Evolutionary conservation across 2,329 filamentous ascomycete genomes (phyloP), one percentile per base, ranked within the genome.

Genomic region (Ilyonectria mors-panacis): DNA sequence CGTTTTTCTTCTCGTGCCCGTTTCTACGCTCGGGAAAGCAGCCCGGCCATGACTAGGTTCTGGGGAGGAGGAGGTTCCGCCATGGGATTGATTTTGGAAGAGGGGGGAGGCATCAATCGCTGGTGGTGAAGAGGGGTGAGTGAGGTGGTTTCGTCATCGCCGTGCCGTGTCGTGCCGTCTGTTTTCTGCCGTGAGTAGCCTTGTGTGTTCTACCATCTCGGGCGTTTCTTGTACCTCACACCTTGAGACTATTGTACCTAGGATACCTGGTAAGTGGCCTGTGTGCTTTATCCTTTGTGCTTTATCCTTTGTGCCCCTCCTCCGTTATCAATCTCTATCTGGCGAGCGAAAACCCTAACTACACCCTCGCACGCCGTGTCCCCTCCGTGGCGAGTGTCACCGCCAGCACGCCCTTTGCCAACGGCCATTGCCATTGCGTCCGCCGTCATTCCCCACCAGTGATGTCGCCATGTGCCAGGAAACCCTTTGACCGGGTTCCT

Each of bases 111-210:
- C 8, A 30, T 50, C 23, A 28, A 28, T 10, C n/a, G 47, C 17
- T 37, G 23, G 37, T 50, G 19, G 15, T 44, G 37, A 45, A 13
- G 35, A 28, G 23, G 45, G 45, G 39, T 28, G 28, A 44, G 23
- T n/a, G 48, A 19, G 19, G 6, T 42, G 28, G 23, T 56, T 63
- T 56, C 42, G 42, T 63, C 51, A 56, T 42, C 33, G 30, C 17
- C 23, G 17, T 12, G 26, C n/a, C 28, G n/a, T 35, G 28, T 19
- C 39, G 39, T 50, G 21, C 28, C 39, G 39, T 50, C 13, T 39
- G 28, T 28, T 26, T 30, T 17, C 17, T 19, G 12, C n/a, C 39
- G 33, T 10, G 33, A 17, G 12, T 55, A 12, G 30, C 30, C 30
- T 33, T 33, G 8, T 33, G 30, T 33, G 28, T 7, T 50, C 47